Base-by-base conservation (phyloP, 805 yeast genomes). In the Blastobotrys terrestris region DNA sequence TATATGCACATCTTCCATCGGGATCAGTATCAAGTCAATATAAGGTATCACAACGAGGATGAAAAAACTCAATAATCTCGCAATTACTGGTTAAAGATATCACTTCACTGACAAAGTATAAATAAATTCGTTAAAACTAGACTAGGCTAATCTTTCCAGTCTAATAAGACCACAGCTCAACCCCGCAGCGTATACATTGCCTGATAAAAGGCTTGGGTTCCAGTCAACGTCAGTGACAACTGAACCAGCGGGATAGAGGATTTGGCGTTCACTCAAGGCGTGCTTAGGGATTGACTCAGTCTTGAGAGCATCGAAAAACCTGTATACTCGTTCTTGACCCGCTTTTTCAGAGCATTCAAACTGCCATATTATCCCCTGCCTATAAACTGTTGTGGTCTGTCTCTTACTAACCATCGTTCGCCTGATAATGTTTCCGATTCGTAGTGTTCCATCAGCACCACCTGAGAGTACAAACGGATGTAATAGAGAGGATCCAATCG, bases 171-270 rank as follows among this genome's bases (percentile, higher is more conserved):
- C 87, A 1, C 75, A 62, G 2, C 75, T 71, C 0, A 78, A 67
- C 1, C 79, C 81, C 1, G 79, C 80, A 1, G 81, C 79, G 59
- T 71, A 80, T 79, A 67, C 77, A 39, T 63, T 81, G 54, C 72
- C 83, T 55, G 54, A 67, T 63, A 39, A 46, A 2, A 63, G 46
- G 48, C 71, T 73, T 52, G 78, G 84, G 63, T 77, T 78, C 94
- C 92, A 86, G 20, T 76, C 75, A 0, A 79, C 49, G 1, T 77
- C 58, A 0, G 81, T 73, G 4, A 85, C 67, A 14, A 72, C 65
- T 1, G 81, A 74, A 13, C 77, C 76, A 2, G 77, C 72, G 0
- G 87, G 82, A 49, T 74, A 60, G 0, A 71, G 59, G 6, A 67
- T 63, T 35, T 64, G 63, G 26, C 61, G 51, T 3, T 52, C 60